Conservation (phyloP, 345 rosid species). For the Populus deltoides region DNA sequence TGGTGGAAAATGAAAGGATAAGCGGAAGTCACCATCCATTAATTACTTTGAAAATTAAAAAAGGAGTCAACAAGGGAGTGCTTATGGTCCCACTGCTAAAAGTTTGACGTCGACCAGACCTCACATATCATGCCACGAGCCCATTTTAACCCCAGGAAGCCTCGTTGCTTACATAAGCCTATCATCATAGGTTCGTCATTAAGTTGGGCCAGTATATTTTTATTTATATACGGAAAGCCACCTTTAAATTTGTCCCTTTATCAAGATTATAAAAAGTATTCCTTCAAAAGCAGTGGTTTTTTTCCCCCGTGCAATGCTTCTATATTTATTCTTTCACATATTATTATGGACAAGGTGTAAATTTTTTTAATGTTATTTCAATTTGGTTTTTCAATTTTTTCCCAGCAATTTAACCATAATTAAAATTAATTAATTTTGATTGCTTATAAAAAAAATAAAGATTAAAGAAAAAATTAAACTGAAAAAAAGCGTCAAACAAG, state of each 20-base stretch:
- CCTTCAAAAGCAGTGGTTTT: no score
- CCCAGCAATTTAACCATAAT: no score
- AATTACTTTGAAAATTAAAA: neutral
- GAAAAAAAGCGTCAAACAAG: no score
- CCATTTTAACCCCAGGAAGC: neutral
- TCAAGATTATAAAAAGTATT: neutral
- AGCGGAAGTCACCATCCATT: neutral
- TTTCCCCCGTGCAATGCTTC: no score
- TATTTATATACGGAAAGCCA: neutral
- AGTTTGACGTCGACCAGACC: neutral
- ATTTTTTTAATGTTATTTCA: no score
- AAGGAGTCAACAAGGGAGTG: neutral
- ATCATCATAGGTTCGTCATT: neutral
- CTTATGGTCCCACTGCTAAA: neutral
- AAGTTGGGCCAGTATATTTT: neutral
- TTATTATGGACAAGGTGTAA: no score
- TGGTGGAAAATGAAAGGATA: neutral
- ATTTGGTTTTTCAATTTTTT: no score
- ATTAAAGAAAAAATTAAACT: no score
- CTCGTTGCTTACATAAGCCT: neutral
- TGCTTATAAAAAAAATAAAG: no score
- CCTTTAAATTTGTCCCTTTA: neutral
- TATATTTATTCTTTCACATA: no score
- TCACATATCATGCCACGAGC: neutral
- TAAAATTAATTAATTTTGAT: no score